These are phyloP conservation scores for Cenococcum geophilum DNA, from an alignment of 495 filamentous ascomycete species.

Conservation along the genomic window DNA sequence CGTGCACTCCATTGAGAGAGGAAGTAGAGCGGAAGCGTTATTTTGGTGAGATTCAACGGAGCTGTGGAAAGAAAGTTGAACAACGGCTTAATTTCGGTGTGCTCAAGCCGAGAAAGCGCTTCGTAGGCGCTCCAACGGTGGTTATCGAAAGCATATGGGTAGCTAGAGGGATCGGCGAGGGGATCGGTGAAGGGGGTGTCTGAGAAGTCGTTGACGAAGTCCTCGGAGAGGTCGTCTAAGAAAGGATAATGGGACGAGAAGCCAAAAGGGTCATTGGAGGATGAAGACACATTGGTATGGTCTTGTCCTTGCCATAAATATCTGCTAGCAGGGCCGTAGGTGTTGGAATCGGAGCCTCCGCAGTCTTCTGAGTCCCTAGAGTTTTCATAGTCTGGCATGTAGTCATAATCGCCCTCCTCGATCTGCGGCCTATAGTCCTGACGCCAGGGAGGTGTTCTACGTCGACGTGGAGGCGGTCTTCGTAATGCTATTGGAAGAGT, in stretches of 20 bases:
- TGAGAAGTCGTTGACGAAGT: neutral
- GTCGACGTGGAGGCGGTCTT: conserved; percentile 8
- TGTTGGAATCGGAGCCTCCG: neutral
- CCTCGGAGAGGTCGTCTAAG: neutral
- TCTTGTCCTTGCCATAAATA: neutral
- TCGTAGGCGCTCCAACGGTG: neutral
- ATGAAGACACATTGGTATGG: neutral
- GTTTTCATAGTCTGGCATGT: neutral
- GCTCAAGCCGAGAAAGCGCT: conserved; percentile 15
- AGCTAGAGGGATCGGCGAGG: neutral
- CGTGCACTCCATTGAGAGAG: neutral
- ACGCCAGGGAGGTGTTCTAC: neutral
- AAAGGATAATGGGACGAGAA: conserved; percentile 18
- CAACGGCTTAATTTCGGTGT: conserved; percentile 19
- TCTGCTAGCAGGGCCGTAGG: no score
- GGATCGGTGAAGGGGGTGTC: neutral
- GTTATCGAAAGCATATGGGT: neutral
- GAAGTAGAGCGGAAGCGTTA: conserved; percentile 26
- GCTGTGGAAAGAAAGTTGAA: conserved; percentile 20
- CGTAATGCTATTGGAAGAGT: conserved; percentile 23
- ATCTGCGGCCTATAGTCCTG: no score
- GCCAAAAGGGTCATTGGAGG: conserved; percentile 17
- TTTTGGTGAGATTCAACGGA: conserved; percentile 17
- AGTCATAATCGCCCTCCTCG: neutral
- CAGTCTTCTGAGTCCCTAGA: neutral